Conservation (phyloP, 163 green algal species). For the Scenedesmus sp. region DNA sequence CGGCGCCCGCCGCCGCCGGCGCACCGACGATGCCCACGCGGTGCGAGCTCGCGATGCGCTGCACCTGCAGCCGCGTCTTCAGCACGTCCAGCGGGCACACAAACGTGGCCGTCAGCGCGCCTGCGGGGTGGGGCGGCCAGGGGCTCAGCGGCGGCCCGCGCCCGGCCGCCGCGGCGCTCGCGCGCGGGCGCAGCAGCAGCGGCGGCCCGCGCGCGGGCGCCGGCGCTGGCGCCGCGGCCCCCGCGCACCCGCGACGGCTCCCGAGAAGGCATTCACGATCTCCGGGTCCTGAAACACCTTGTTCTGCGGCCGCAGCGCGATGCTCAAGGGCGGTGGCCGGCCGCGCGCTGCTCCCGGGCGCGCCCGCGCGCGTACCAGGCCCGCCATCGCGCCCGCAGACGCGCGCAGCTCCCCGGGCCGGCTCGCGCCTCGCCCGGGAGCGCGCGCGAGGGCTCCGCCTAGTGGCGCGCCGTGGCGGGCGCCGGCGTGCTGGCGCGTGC, state of each 20-base stretch:
- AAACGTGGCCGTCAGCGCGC: slow-evolving; percentile 91
- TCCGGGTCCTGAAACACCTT: slow-evolving; percentile 59
- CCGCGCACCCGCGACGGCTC: slow-evolving; percentile 64
- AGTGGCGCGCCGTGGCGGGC: too few species aligned
- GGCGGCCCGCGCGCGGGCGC: too few species aligned
- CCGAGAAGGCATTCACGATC: slow-evolving; percentile 73
- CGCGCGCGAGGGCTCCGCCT: too few species aligned
- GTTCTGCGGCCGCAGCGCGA: background rate
- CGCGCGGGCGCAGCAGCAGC: background rate
- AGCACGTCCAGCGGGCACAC: slow-evolving; percentile 95
- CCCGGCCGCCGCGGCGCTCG: too few species aligned
- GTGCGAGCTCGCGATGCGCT: slow-evolving; percentile 54
- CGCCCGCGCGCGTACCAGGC: too few species aligned
- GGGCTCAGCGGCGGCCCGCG: background rate
- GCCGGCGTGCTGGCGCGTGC: too few species aligned
- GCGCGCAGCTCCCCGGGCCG: too few species aligned
- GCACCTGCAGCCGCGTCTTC: slow-evolving; percentile 92
- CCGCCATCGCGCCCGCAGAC: too few species aligned
- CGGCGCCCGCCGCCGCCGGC: background rate
- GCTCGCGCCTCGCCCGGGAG: too few species aligned
- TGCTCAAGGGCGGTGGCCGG: too few species aligned
- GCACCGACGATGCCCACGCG: slow-evolving; percentile 50
- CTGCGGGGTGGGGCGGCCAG: slow-evolving; percentile 51
- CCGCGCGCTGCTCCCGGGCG: too few species aligned
- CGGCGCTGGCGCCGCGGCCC: too few species aligned